Percentiles rank a stretch among this genome's conserved stretches.
Evolutionary conservation across 1,139 yeast species (phyloP).

Genomic region (Geotrichum reessii): DNA sequence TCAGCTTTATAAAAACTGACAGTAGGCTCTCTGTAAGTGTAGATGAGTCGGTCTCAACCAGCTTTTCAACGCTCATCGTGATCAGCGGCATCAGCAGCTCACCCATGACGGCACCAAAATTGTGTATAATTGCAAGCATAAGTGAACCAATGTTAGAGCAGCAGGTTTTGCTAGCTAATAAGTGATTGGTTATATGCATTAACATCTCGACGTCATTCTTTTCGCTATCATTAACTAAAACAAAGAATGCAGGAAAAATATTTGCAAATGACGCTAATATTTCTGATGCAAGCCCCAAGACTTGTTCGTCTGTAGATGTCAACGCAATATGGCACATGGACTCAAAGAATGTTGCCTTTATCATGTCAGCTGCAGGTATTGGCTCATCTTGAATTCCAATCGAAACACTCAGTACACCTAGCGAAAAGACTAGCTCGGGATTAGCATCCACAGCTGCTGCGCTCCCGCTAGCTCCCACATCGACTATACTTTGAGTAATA

Average conservation of each 20-base stretch:
- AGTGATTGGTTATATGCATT: slow-evolving; percentile 24
- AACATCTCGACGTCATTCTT: slow-evolving; percentile 48
- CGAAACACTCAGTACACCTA: slow-evolving; percentile 62
- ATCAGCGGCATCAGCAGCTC: slow-evolving; percentile 55
- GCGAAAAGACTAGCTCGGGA: slow-evolving; percentile 55
- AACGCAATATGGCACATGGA: slow-evolving; percentile 49
- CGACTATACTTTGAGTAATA: slow-evolving; percentile 40
- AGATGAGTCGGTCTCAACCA: slow-evolving; percentile 59
- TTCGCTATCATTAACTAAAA: slow-evolving; percentile 36
- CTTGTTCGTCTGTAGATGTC: slow-evolving; percentile 62
- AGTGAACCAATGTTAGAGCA: slow-evolving; percentile 54
- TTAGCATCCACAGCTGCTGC: slow-evolving; percentile 11
- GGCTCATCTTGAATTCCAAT: slow-evolving; percentile 41
- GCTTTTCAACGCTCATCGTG: slow-evolving; percentile 64
- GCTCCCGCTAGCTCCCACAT: slow-evolving; percentile 28
- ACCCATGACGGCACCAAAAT: slow-evolving; percentile 49
- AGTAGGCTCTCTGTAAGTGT: slow-evolving; percentile 71
- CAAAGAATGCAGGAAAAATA: slow-evolving; percentile 43
- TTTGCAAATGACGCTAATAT: slow-evolving; percentile 59
- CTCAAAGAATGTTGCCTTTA: slow-evolving; percentile 50
- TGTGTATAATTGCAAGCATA: slow-evolving; percentile 47
- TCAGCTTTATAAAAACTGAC: slow-evolving; percentile 68
- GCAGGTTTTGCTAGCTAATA: slow-evolving; percentile 71
- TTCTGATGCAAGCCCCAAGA: slow-evolving; percentile 73
- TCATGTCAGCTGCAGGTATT: slow-evolving; percentile 44